Evolutionary conservation across 441 rosid genomes (phyloP).

Genomic region (Adansonia grandidieri): DNA sequence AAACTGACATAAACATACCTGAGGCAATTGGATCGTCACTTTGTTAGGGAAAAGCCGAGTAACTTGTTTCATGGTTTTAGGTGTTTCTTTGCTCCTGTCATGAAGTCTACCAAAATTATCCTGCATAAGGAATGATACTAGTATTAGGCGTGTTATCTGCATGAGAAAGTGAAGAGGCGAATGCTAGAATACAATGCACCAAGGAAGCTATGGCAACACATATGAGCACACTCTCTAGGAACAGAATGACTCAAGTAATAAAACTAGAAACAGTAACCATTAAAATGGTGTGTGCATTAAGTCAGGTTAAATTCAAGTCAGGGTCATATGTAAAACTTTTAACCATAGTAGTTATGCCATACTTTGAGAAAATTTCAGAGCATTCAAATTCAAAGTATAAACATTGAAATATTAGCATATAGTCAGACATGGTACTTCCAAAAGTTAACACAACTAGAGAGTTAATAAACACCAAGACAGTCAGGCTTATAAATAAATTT

Average conservation of each 20-base stretch:
- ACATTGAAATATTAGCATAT: constrained; percentile 7
- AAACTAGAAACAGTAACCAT: background rate
- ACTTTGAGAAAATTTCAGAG: background rate
- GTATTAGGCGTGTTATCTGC: background rate
- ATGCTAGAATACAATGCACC: constrained; percentile 1
- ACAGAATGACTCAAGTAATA: background rate
- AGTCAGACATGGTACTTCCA: background rate
- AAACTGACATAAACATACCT: constrained; percentile 49
- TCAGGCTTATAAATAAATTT: background rate
- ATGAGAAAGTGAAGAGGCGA: background rate
- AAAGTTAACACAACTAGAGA: constrained; percentile 1
- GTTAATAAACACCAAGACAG: constrained; percentile 13
- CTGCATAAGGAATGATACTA: constrained; percentile 44
- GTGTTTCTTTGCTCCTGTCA: constrained; percentile 90
- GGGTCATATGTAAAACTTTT: background rate
- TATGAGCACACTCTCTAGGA: background rate
- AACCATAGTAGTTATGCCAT: background rate
- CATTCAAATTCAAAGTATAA: background rate
- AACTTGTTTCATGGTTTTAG: constrained; percentile 89
- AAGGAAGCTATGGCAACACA: background rate
- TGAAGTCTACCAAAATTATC: constrained; percentile 88
- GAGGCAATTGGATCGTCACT: constrained; percentile 95
- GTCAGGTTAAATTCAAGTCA: constrained; percentile 14
- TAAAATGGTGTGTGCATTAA: background rate
- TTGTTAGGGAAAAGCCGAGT: constrained; percentile 93